A percentile compares a stretch with the other conserved stretches of the same genome.
Evolutionary conservation across 2,329 filamentous ascomycete species (phyloP).

Genomic region (Thelonectria blattea): DNA sequence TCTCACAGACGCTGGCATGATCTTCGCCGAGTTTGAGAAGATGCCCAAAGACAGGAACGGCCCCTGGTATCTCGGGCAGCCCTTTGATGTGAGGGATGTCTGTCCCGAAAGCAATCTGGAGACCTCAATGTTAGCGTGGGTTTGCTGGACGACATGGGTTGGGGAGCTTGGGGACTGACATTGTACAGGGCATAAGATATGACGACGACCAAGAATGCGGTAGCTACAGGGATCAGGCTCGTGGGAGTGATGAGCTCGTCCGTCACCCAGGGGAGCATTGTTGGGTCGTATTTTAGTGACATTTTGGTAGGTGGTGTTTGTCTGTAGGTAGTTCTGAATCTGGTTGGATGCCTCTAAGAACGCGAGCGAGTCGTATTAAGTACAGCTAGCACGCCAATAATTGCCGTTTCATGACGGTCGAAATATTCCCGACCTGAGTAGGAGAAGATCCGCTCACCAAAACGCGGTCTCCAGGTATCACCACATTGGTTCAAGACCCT

Average conservation of each 20-base stretch:
- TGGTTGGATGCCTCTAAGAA: neutral
- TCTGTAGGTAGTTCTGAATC: neutral
- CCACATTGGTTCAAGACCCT: neutral
- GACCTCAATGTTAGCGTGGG: neutral
- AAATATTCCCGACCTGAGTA: neutral
- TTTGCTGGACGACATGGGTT: neutral
- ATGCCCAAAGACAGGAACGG: conserved; percentile 56
- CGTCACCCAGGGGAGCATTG: neutral
- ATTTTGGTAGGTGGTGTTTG: neutral
- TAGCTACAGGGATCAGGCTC: neutral
- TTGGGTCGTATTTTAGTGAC: neutral
- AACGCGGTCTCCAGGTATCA: neutral
- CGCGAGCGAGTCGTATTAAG: neutral
- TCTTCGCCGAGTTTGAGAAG: conserved; percentile 58
- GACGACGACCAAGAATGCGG: neutral
- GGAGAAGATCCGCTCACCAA: neutral
- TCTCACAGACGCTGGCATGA: conserved; percentile 58
- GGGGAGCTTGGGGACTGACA: neutral
- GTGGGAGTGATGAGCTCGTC: neutral
- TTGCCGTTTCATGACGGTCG: neutral
- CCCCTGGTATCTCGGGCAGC: conserved; percentile 57
- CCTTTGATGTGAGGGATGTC: conserved; percentile 57
- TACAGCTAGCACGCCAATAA: neutral
- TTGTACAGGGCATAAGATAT: neutral
- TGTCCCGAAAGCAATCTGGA: conserved; percentile 42